phyloP scores from a whole-genome alignment of 129 eudicot genomes.

The Helianthus annuus region HanXRQr2.0-SUNRISE NC_035440.2:165653691-165654190 shows the following conservation, averaged over 20 bases:
- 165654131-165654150: too few relatives aligned
- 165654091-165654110: too few relatives aligned
- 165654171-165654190: too few relatives aligned
- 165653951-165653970: slow-evolving; percentile 30
- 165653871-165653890: slow-evolving; percentile 30
- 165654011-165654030: not conserved
- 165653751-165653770: too few relatives aligned
- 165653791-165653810: not conserved
- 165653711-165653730: too few relatives aligned
- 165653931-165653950: slow-evolving; percentile 33
- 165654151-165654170: too few relatives aligned
- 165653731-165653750: too few relatives aligned
- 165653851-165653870: slow-evolving; percentile 26
- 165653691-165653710: too few relatives aligned
- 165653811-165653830: not conserved
- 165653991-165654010: slow-evolving; percentile 31
- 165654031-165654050: not conserved
- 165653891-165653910: slow-evolving; percentile 42
- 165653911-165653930: slow-evolving; percentile 29
- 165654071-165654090: too few relatives aligned
- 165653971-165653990: slow-evolving; percentile 35
- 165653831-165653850: not conserved
- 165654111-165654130: too few relatives aligned
- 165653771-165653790: not conserved
- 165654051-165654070: not conserved